phyloP scores from a whole-genome alignment of 192 early-diverging fungal species.

The Linnemannia schmuckeri region DNA sequence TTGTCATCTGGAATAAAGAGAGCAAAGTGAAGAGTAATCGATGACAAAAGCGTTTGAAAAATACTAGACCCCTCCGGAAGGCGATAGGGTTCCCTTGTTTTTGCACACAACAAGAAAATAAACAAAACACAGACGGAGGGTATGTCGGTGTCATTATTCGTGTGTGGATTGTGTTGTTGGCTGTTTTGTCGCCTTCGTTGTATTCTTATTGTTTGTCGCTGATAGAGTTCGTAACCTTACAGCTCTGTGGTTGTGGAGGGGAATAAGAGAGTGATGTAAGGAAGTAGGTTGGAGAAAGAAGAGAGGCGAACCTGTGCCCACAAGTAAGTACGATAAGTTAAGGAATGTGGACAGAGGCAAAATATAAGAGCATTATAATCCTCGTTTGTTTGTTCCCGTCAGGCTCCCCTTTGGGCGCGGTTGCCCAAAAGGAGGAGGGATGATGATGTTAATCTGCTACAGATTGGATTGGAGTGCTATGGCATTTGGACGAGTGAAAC shows the following conservation, averaged over 20 bases:
- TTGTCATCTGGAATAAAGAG: conserved; percentile 1
- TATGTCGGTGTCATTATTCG: neutral
- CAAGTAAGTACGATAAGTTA: neutral
- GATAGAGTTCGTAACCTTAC: neutral
- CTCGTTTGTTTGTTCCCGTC: neutral
- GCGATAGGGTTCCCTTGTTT: neutral
- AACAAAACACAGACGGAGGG: neutral
- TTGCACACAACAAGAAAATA: neutral
- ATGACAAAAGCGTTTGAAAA: neutral
- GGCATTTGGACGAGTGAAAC: neutral
- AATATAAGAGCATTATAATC: neutral
- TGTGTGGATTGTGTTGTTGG: too few relatives aligned
- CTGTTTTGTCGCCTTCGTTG: neutral
- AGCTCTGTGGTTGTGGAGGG: neutral
- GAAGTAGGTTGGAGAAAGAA: neutral
- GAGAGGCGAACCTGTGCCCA: neutral
- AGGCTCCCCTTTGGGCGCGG: neutral
- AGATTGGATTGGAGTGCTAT: neutral
- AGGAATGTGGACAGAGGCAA: neutral
- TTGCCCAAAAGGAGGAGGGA: neutral
- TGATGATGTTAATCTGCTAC: neutral
- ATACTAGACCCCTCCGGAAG: neutral
- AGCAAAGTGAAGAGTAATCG: neutral
- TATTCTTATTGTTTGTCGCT: neutral
- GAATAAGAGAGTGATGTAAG: neutral